Base-by-base conservation (phyloP, 129 eudicot species). In the Erigeron canadensis region DNA sequence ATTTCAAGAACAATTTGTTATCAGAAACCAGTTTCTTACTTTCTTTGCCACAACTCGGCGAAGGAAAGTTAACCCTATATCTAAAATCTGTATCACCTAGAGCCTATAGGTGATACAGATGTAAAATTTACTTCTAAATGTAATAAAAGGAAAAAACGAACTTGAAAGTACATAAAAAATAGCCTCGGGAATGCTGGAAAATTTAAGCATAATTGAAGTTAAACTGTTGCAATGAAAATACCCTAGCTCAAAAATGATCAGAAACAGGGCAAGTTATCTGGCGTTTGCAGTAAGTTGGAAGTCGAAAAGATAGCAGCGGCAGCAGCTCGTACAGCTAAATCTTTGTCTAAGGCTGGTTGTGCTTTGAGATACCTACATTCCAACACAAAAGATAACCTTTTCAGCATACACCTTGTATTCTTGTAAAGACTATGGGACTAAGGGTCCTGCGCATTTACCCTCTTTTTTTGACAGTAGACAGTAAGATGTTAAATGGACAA, bases 231-330 rank as follows among this genome's bases (percentile, higher is more conserved):
- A 74, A n/a, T 28, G 28, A 7, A 55, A 71, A 19, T 63, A 76
- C 50, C 51, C 61, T 46, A 62, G 40, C 63, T 70, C 60, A 10
- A 71, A 63, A 54, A 56, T 28, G 56, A 69, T 86, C 78, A 86
- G 79, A 80, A 83, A 79, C 89, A 83, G 37, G 91, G 85, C 40
- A 73, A 69, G 62, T 88, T 86, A 75, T 85, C 91, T 82, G 21
- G 67, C 0, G 95, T 73, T 55, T 80, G 85, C 74, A 81, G 44
- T 53, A 82, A 86, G 79, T 84, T 86, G 84, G 94, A 88, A 15
- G 97, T 91, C 42, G 97, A 86, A 65, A 88, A 91, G 15, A 91
- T 84, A 42, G 96, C 89, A 81, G 97, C 94, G 9, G 97, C 97
- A 69, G 97, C 97, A 9, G 96, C 96, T 64, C 81, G 71, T 8